phyloP scores from a whole-genome alignment of 1,284 basidiomycete genomes.

The Fomes fomentarius region DNA sequence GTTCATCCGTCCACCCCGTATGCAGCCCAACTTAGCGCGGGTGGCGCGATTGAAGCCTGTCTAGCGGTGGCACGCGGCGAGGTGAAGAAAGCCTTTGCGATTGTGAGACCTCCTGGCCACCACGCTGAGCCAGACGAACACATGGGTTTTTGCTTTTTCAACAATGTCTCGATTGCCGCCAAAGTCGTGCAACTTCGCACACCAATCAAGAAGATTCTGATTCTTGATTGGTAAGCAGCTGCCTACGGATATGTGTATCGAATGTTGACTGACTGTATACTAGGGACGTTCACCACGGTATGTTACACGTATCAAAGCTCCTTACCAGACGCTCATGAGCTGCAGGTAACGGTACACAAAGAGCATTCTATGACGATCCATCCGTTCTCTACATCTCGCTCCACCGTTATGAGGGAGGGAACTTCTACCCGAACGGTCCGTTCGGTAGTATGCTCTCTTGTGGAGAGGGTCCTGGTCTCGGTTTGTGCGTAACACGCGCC shows the following conservation, averaged over 20 bases:
- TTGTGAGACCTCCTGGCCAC: conserved; percentile 96
- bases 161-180: conserved; percentile 95
- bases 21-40: conserved; percentile 88
- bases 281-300: conserved; percentile 98
- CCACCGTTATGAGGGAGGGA: conserved; percentile 91
- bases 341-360: conserved; percentile 91
- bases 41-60: conserved; percentile 92
- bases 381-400: conserved; percentile 95
- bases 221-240: conserved; percentile 87
- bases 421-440: conserved; percentile 91
- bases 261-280: conserved; percentile 11
- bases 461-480: conserved; percentile 82
- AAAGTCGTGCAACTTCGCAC: conserved; percentile 77
- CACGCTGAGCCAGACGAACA: conserved; percentile 98
- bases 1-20: conserved; percentile 86
- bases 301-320: conserved; percentile 5
- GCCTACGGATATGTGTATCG: too few species aligned
- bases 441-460: conserved; percentile 88
- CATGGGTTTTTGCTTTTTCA: conserved; percentile 99
- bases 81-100: conserved; percentile 90
- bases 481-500: conserved; percentile 53
- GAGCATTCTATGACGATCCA: conserved; percentile 91
- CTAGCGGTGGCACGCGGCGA: conserved; percentile 84
- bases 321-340: not conserved
- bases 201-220: conserved; percentile 79